These are phyloP conservation scores for Malassezia vespertilionis DNA, from an alignment of 1,284 basidiomycete species.

Conservation along the genomic window DNA sequence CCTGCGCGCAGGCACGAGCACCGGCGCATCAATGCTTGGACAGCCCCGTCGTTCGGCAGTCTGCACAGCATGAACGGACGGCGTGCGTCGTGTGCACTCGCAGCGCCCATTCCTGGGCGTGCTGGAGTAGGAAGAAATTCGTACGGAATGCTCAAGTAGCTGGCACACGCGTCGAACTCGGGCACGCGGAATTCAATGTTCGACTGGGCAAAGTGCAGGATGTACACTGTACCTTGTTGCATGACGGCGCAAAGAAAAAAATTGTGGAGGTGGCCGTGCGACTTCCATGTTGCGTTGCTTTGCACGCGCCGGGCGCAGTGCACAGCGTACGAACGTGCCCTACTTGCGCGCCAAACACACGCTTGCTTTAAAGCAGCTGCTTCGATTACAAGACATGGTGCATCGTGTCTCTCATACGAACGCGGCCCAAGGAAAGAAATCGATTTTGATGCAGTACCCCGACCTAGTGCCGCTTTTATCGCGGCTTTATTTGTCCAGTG, in stretches of 20 bases:
- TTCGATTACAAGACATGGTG: neutral
- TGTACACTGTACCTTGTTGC: constrained; percentile 25
- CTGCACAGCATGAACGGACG: constrained; percentile 31
- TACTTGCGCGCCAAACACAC: neutral
- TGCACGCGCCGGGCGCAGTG: too few relatives aligned
- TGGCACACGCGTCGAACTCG: constrained; percentile 33
- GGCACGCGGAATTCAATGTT: constrained; percentile 34
- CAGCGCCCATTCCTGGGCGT: constrained; percentile 7
- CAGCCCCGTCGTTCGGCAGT: constrained; percentile 54
- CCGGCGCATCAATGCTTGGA: constrained; percentile 60
- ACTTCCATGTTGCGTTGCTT: too few relatives aligned
- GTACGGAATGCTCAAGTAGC: constrained; percentile 28
- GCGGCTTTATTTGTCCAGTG: constrained; percentile 1
- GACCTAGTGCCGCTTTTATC: constrained; percentile 6
- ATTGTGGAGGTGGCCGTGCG: neutral
- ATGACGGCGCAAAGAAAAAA: constrained; percentile 15
- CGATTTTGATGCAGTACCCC: neutral
- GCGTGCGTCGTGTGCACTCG: too few relatives aligned
- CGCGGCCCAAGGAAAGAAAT: neutral
- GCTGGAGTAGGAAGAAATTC: constrained; percentile 31
- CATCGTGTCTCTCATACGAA: neutral
- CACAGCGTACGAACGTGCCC: neutral
- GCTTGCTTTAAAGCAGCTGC: neutral
- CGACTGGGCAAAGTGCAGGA: constrained; percentile 35
- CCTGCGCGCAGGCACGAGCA: constrained; percentile 71